These are phyloP conservation scores for Malus asiatica DNA, from an alignment of 306 rosid genomes.

Conservation along the genomic window DNA sequence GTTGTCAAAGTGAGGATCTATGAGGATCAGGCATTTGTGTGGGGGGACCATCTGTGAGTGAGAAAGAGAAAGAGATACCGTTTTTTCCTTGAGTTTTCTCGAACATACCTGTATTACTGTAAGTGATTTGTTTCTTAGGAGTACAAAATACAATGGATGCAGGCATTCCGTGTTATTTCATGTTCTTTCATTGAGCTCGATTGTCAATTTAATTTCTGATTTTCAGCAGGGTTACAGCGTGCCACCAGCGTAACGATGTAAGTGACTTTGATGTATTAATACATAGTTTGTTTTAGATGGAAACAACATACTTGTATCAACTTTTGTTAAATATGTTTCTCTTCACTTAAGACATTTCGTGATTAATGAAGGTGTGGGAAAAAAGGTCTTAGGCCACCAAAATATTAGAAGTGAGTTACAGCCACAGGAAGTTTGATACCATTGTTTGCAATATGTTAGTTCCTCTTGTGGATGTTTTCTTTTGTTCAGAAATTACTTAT, in stretches of 20 bases:
- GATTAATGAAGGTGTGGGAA: no score
- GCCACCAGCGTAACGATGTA: background rate
- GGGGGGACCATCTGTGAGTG: background rate
- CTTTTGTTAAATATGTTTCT: no score
- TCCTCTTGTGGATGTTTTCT: no score
- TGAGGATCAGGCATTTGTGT: background rate
- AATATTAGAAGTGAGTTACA: no score
- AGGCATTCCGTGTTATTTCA: background rate
- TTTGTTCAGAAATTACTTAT: no score
- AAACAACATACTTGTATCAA: no score
- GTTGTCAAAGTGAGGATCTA: slow-evolving; percentile 63
- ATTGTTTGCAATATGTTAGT: no score
- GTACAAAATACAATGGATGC: background rate
- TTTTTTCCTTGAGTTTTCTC: background rate
- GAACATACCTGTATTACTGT: background rate
- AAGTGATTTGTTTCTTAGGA: background rate
- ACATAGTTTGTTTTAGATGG: background rate
- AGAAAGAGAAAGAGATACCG: background rate
- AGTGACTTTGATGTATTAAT: background rate
- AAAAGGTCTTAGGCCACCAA: no score
- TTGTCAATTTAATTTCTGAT: background rate
- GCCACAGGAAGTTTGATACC: no score
- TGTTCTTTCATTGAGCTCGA: background rate
- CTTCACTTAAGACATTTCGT: no score
- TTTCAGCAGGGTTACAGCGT: background rate